Evolutionary conservation across 202 grass and related monocot genomes (phyloP).

Genomic region (Zizania palustris): DNA sequence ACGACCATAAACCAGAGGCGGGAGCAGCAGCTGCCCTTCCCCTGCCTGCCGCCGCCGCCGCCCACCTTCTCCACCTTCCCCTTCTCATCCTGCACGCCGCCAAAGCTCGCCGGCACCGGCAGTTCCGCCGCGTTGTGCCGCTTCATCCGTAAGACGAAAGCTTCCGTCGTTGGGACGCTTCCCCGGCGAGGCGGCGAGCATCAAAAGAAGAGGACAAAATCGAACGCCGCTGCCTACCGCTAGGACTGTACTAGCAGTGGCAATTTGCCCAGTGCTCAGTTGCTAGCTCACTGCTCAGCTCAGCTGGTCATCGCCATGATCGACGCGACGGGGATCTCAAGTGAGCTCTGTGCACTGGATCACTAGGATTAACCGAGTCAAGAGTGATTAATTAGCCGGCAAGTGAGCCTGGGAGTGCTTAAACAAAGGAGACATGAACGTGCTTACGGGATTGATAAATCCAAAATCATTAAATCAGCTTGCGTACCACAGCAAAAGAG

Average conservation of each 20-base stretch:
- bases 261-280: background rate
- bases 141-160: constrained; percentile 38
- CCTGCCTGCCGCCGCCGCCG: background rate
- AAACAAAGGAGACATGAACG: background rate
- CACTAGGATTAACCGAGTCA: background rate
- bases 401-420: background rate
- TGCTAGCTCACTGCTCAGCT: background rate
- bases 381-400: background rate
- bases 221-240: background rate
- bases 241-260: background rate
- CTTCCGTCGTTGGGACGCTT: too few relatives aligned
- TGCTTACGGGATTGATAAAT: background rate
- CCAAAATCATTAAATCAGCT: constrained; percentile 10
- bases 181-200: background rate
- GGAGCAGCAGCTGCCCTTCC: constrained; percentile 20
- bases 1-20: constrained; percentile 28
- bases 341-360: background rate
- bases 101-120: constrained; percentile 33
- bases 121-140: constrained; percentile 39
- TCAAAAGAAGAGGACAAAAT: constrained; percentile 25
- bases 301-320: background rate
- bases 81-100: background rate
- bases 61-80: constrained; percentile 34
- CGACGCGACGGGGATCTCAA: background rate
- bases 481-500: background rate